Conservation (phyloP, 345 rosid genomes). For the Lepidium sativum region DNA sequence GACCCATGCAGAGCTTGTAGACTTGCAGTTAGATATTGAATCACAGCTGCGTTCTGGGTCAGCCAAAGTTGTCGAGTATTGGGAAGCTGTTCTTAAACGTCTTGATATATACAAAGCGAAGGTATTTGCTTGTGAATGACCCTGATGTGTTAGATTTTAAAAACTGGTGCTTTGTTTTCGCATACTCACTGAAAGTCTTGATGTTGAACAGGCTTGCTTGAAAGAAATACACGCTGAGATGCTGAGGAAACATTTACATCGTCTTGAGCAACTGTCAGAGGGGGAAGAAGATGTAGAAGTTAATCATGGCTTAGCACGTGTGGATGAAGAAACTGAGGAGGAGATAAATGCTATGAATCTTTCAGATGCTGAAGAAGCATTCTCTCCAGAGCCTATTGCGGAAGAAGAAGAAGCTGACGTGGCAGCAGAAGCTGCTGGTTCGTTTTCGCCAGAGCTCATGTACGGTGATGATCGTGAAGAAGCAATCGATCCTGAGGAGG, state of each 20-base stretch:
- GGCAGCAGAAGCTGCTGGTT: slow-evolving; percentile 69
- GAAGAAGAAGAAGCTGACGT: slow-evolving; percentile 43
- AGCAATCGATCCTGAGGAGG: slow-evolving; percentile 95
- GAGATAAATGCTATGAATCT: slow-evolving; percentile 32
- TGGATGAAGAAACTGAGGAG: slow-evolving; percentile 45
- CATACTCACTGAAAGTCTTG: slow-evolving; percentile 10
- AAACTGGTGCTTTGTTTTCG: neutral
- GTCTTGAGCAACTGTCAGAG: slow-evolving; percentile 61
- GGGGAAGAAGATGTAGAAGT: slow-evolving; percentile 38
- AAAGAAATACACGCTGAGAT: slow-evolving; percentile 85
- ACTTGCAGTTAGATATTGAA: slow-evolving; percentile 59
- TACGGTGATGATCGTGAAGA: slow-evolving; percentile 82
- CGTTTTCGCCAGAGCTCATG: slow-evolving; percentile 80
- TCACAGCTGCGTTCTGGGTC: slow-evolving; percentile 78
- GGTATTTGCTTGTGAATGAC: slow-evolving; percentile 34
- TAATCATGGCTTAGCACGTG: slow-evolving; percentile 28
- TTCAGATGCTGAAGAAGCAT: slow-evolving; percentile 40
- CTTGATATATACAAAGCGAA: slow-evolving; percentile 91
- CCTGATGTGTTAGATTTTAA: neutral
- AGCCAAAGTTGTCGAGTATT: slow-evolving; percentile 93
- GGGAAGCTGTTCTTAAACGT: slow-evolving; percentile 93
- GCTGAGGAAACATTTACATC: slow-evolving; percentile 66
- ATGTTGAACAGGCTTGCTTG: slow-evolving; percentile 63
- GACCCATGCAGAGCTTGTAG: slow-evolving; percentile 62
- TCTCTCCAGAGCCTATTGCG: slow-evolving; percentile 58